Evolutionary conservation across 805 yeast genomes (phyloP), one percentile per base, ranked within the genome.

Genomic region (Saturnispora quitensis): DNA sequence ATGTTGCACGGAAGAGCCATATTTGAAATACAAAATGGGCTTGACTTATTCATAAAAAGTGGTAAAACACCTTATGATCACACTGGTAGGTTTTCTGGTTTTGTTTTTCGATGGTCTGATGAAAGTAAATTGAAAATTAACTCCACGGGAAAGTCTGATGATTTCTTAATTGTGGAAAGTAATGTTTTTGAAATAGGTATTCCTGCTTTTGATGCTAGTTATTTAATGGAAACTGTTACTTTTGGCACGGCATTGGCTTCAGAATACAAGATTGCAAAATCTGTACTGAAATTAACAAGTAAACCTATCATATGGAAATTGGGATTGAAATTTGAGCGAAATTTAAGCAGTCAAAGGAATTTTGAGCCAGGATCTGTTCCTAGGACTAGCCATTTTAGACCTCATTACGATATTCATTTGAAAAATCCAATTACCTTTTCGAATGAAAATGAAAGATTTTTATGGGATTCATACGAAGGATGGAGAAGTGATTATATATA

Each of bases 401-500:
- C 87, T 0, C 93, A 86, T 64, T 81, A 78, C 60, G 76, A 80
- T 3, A 71, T 84, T 10, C 62, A 75, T 6, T 61, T 84, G 42
- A 73, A 69, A 53, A 81, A 86, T 58, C 90, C 90, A 1, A 64
- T 68, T 17, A 72, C 67, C 43, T 71, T 81, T 25, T 36, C 22
- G 0, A 48, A 28, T 46, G 55, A 53, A 3, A 63, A 71, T 3
- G 80, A 80, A 31, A 59, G 64, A 17, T 68, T 64, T 0, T 60
- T 61, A 2, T 89, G 89, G 68, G 98, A 91, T 67, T 87, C 97
- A 0, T 91, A 84, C 63, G 68, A 66, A 12, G 89, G 84, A 0
- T 93, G 82, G 71, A 71, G 98, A 62, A 85, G 95, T 56, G 83
- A 89, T 51, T 90, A 80, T 62, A 73, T 91, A 10, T 96, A 89